Conservation (phyloP, 352 stramenopile species). For the Pythium volutum region DNA sequence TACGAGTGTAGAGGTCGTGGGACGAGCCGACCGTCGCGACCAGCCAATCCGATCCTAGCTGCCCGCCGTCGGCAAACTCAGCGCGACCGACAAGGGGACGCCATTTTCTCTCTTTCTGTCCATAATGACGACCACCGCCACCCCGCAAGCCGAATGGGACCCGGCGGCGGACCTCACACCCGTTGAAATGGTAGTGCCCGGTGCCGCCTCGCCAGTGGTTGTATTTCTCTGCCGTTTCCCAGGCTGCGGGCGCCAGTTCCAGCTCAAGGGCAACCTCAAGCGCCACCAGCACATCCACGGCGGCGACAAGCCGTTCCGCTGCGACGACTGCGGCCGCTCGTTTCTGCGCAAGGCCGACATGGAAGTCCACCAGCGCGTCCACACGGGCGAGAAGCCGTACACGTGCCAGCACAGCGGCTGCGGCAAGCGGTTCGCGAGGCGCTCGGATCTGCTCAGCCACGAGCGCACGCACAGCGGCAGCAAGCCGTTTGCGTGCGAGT, state of each 20-base stretch:
- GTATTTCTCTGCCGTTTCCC: conserved; percentile 28
- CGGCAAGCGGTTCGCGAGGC: conserved; percentile 39
- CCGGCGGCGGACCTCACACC: conserved; percentile 17
- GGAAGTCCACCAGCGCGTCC: conserved; percentile 40
- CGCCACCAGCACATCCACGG: conserved; percentile 38
- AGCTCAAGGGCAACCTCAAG: conserved; percentile 42
- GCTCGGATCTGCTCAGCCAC: conserved; percentile 49
- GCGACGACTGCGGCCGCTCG: conserved; percentile 30
- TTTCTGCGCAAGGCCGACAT: conserved; percentile 51
- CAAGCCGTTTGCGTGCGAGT: conserved; percentile 39
- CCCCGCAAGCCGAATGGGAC: not conserved
- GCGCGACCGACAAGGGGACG: not conserved
- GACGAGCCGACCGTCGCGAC: not conserved
- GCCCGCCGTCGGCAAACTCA: not conserved
- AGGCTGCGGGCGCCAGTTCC: conserved; percentile 30
- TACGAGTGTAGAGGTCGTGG: not conserved
- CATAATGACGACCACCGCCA: not conserved
- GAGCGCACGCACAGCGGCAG: conserved; percentile 44
- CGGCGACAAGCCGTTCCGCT: conserved; percentile 34
- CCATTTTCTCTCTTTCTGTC: not conserved
- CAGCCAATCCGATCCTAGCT: not conserved
- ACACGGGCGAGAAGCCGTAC: conserved; percentile 53
- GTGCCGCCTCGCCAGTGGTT: not conserved
- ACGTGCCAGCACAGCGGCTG: conserved; percentile 30
- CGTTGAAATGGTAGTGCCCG: conserved; percentile 1